Evolutionary conservation across 768 basidiomycete genomes (phyloP).

Genomic region (Tylopilus intermedius): DNA sequence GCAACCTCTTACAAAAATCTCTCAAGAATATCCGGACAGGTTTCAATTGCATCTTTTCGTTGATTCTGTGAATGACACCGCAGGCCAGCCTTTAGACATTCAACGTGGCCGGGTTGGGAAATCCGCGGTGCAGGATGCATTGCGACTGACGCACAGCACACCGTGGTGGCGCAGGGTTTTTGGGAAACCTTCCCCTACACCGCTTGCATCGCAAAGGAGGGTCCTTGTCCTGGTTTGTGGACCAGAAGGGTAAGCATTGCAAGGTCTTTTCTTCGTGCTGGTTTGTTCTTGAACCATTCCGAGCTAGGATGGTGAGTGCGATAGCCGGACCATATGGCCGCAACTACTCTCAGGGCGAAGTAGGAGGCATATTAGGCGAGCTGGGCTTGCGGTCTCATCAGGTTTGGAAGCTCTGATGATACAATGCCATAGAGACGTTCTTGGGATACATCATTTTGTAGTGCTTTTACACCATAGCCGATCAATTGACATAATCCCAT

Average conservation of each 20-base stretch:
- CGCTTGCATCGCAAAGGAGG: constrained; percentile 31
- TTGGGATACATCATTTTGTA: background rate
- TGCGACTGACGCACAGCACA: constrained; percentile 27
- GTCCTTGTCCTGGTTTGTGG: constrained; percentile 75
- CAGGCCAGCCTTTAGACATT: constrained; percentile 24
- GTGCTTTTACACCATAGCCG: background rate
- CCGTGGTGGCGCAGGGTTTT: constrained; percentile 32
- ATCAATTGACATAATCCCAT: background rate
- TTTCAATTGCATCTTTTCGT: constrained; percentile 62
- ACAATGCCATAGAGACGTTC: background rate
- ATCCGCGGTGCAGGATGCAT: constrained; percentile 39
- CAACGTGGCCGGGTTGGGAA: constrained; percentile 54
- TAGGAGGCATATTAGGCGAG: constrained; percentile 62
- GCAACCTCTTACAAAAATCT: constrained; percentile 44
- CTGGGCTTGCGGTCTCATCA: constrained; percentile 58
- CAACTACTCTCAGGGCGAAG: constrained; percentile 68
- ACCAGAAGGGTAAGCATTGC: constrained; percentile 63
- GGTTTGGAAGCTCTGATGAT: constrained; percentile 65
- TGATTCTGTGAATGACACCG: constrained; percentile 35
- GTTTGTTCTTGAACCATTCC: background rate
- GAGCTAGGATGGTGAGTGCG: constrained; percentile 62
- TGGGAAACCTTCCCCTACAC: constrained; percentile 4
- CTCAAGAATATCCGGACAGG: constrained; percentile 47
- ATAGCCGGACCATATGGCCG: constrained; percentile 75
- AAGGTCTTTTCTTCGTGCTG: background rate